phyloP scores from a whole-genome alignment of 2,329 filamentous ascomycete genomes.

The Rachicladosporium sp. region DNA sequence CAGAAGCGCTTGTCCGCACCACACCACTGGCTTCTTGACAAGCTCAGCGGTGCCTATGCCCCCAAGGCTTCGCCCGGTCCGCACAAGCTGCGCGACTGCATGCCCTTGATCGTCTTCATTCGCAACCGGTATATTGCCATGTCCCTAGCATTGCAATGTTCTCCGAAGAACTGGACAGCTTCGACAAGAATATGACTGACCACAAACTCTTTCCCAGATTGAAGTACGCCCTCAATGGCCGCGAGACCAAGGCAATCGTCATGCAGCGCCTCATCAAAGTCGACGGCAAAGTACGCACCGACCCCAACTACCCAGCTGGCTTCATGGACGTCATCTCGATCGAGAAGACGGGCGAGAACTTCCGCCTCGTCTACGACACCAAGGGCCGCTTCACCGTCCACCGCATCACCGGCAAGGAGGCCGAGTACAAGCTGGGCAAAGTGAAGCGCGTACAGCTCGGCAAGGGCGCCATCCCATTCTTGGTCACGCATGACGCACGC shows the following conservation, averaged over 20 bases:
- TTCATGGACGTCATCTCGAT: slow-evolving; percentile 99
- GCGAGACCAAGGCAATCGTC: slow-evolving; percentile 93
- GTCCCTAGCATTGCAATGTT: too few relatives aligned
- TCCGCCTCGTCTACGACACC: slow-evolving; percentile 99
- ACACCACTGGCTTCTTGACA: slow-evolving; percentile 99
- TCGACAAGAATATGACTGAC: slow-evolving; percentile 1
- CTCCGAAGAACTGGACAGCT: not conserved
- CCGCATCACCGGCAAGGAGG: slow-evolving; percentile 97
- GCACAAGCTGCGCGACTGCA: slow-evolving; percentile 98
- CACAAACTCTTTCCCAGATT: slow-evolving; percentile 49
- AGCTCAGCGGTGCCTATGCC: slow-evolving; percentile 73
- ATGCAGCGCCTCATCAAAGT: slow-evolving; percentile 99
- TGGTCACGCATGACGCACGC: slow-evolving; percentile 99
- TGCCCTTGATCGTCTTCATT: slow-evolving; percentile 98
- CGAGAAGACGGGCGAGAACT: slow-evolving; percentile 99
- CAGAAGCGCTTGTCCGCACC: slow-evolving; percentile 99
- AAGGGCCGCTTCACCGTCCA: slow-evolving; percentile 99
- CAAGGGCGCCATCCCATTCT: slow-evolving; percentile 99
- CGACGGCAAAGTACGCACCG: slow-evolving; percentile 98
- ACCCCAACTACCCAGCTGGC: slow-evolving; percentile 90
- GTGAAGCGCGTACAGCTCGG: slow-evolving; percentile 99
- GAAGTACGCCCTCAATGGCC: slow-evolving; percentile 99
- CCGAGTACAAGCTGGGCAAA: slow-evolving; percentile 99
- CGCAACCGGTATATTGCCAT: slow-evolving; percentile 46
- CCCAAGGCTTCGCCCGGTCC: slow-evolving; percentile 68